These are phyloP conservation scores for Neobulgaria alba DNA, from an alignment of 2,329 filamentous ascomycete genomes.

Conservation along the genomic window DNA sequence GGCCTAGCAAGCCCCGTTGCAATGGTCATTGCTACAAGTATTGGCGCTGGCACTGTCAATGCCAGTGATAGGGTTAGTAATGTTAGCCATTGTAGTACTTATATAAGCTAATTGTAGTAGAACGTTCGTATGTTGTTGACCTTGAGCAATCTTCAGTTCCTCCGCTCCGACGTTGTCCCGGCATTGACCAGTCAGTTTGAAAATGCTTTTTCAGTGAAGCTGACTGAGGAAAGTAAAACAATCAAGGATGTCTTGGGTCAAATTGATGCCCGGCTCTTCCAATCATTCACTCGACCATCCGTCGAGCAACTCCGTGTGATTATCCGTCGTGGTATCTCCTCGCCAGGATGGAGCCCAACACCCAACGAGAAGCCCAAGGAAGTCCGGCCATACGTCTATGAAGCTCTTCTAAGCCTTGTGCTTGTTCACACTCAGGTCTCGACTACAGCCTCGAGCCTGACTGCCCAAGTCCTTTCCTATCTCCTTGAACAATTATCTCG, in stretches of 20 bases:
- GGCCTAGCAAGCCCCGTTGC: constrained; percentile 26
- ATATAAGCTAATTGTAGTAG: constrained; percentile 36
- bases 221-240: constrained; percentile 87
- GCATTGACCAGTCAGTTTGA: constrained; percentile 89
- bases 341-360: constrained; percentile 61
- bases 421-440: constrained; percentile 86
- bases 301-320: constrained; percentile 59
- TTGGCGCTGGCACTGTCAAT: constrained; percentile 42
- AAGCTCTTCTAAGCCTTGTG: constrained; percentile 74
- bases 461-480: constrained; percentile 73
- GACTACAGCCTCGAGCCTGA: constrained; percentile 68
- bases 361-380: constrained; percentile 53
- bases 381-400: constrained; percentile 84
- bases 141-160: constrained; percentile 78
- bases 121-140: constrained; percentile 91
- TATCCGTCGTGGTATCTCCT: constrained; percentile 64
- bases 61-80: constrained; percentile 41
- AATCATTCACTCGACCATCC: constrained; percentile 78
- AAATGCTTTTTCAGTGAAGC: constrained; percentile 83
- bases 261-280: constrained; percentile 85
- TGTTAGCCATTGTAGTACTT: constrained; percentile 12
- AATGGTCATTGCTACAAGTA: constrained; percentile 29
- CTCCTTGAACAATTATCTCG: constrained; percentile 74
- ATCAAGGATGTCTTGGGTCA: constrained; percentile 85
- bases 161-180: constrained; percentile 76